phyloP scores from a whole-genome alignment of 371 early-diverging fungal species.

The Saksenaea oblongispora region DNA sequence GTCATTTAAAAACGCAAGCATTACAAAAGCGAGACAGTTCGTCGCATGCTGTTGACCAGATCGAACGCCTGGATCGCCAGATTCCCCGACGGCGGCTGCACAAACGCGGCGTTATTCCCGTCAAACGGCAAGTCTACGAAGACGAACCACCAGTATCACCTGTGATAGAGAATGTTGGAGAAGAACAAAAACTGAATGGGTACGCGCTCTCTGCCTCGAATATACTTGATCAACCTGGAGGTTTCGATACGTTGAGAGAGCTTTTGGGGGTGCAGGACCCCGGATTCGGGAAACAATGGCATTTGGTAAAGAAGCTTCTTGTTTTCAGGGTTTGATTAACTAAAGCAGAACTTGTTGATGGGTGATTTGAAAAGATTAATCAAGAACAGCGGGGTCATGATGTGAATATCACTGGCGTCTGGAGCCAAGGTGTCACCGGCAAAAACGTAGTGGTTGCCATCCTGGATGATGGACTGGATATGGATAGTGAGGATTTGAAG shows the following conservation, averaged over 20 bases:
- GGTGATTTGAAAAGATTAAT: constrained; percentile 65
- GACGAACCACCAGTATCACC: constrained; percentile 21
- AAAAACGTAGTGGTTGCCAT: constrained; percentile 85
- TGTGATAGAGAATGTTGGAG: constrained; percentile 17
- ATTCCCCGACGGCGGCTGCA: constrained; percentile 25
- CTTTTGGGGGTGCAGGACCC: constrained; percentile 68
- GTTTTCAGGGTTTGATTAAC: neutral
- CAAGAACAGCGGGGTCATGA: constrained; percentile 70
- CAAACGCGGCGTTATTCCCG: constrained; percentile 37
- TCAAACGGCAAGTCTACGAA: constrained; percentile 9
- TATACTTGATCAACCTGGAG: constrained; percentile 16
- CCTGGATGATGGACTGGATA: constrained; percentile 95
- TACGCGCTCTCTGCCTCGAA: neutral
- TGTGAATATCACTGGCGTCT: constrained; percentile 91
- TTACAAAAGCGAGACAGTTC: constrained; percentile 15
- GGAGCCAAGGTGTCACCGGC: constrained; percentile 93
- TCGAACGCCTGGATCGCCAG: constrained; percentile 33
- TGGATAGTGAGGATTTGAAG: constrained; percentile 77
- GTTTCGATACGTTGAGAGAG: constrained; percentile 17
- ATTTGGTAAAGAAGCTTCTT: constrained; percentile 22
- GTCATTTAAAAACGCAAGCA: neutral
- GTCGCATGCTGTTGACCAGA: constrained; percentile 17
- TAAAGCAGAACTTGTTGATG: neutral
- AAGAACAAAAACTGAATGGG: constrained; percentile 21
- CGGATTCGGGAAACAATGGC: constrained; percentile 62